Evolutionary conservation across 805 yeast genomes (phyloP).

Genomic region (Suhomyces tanzawaensis): DNA sequence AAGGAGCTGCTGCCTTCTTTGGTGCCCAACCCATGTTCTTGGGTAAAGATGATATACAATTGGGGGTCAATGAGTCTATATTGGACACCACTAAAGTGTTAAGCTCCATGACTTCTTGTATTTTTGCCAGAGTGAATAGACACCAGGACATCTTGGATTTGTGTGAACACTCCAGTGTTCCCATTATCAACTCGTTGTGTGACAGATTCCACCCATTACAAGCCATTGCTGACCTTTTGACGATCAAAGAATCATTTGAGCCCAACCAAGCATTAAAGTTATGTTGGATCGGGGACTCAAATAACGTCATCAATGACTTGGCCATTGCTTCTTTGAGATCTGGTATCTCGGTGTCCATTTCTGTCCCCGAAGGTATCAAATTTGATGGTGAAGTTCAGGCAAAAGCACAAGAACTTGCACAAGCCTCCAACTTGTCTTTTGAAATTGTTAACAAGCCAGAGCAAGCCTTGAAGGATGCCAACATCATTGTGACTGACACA

Average conservation of each 20-base stretch:
- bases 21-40: conserved; percentile 97
- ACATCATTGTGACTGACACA: conserved; percentile 90
- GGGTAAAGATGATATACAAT: conserved; percentile 94
- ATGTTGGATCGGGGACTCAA: conserved; percentile 97
- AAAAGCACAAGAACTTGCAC: conserved; percentile 53
- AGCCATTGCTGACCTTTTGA: conserved; percentile 86
- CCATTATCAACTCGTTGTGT: conserved; percentile 90
- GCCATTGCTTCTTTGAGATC: conserved; percentile 81
- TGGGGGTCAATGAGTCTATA: conserved; percentile 90
- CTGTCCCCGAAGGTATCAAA: conserved; percentile 77
- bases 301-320: conserved; percentile 92
- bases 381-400: conserved; percentile 54
- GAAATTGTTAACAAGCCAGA: conserved; percentile 69
- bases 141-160: conserved; percentile 81
- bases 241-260: conserved; percentile 77
- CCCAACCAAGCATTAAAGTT: conserved; percentile 59
- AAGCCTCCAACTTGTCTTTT: conserved; percentile 41
- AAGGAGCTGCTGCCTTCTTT: conserved; percentile 88
- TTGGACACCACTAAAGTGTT: conserved; percentile 87
- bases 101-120: conserved; percentile 94
- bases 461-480: conserved; percentile 70
- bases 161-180: conserved; percentile 77
- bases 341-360: conserved; percentile 79
- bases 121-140: conserved; percentile 91
- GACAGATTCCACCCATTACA: conserved; percentile 94